Percentiles rank a stretch among this genome's conserved stretches.
phyloP scores from a whole-genome alignment of 2,329 filamentous ascomycete genomes.

The Cladosporium sp. region DNA sequence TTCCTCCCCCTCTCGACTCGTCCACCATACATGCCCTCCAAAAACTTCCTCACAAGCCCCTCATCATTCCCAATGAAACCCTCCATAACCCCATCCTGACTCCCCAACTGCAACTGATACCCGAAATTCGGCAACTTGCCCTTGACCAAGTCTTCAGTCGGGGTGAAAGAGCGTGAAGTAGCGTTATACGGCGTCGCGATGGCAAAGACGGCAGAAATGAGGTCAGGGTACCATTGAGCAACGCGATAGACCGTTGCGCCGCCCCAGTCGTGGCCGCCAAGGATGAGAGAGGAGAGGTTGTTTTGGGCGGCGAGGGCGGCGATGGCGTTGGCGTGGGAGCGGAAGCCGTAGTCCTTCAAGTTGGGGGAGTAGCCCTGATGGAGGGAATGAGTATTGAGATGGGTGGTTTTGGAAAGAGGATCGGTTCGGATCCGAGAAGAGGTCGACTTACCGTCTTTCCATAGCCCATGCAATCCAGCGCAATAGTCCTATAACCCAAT shows the following conservation, averaged over 20 bases:
- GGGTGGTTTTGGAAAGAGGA: not conserved
- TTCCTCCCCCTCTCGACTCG: constrained; percentile 52
- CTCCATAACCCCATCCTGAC: constrained; percentile 46
- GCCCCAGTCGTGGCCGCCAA: constrained; percentile 93
- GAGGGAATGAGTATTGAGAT: not conserved
- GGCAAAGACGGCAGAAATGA: constrained; percentile 71
- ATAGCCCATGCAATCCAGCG: constrained; percentile 83
- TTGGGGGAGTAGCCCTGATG: constrained; percentile 20
- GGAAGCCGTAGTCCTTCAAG: constrained; percentile 63
- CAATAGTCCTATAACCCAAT: constrained; percentile 73
- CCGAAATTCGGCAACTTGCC: constrained; percentile 60
- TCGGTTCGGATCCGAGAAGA: not conserved
- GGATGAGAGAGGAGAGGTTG: constrained; percentile 58
- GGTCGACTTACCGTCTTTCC: constrained; percentile 58
- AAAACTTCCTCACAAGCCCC: constrained; percentile 63
- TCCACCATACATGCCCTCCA: constrained; percentile 69
- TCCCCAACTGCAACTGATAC: constrained; percentile 77
- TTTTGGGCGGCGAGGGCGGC: constrained; percentile 63
- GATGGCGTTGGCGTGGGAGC: constrained; percentile 70
- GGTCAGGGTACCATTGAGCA: constrained; percentile 66
- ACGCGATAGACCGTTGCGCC: constrained; percentile 71
- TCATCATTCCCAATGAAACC: constrained; percentile 40
- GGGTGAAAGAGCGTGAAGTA: constrained; percentile 23
- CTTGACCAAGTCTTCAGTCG: not conserved
- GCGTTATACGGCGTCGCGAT: constrained; percentile 69